phyloP scores from a whole-genome alignment of 2,329 filamentous ascomycete genomes.

The Hymenoscyphus albidus region DNA sequence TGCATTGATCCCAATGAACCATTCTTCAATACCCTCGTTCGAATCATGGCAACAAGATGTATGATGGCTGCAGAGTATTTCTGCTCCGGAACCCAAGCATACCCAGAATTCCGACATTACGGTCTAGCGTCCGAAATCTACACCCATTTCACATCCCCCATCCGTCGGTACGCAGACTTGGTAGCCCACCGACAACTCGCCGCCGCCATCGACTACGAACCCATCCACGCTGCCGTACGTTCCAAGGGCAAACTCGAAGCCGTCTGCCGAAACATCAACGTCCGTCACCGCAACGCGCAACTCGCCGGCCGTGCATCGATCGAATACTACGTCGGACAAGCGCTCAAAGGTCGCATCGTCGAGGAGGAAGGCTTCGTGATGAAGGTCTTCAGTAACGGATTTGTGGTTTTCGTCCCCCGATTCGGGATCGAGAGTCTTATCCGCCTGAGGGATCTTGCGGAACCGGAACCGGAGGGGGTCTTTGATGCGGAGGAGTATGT shows the following conservation, averaged over 20 bases:
- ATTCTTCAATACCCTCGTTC: conserved; percentile 97
- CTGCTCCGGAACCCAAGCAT: conserved; percentile 86
- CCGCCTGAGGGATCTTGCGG: conserved; percentile 75
- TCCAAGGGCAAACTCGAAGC: conserved; percentile 82
- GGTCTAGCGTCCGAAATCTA: conserved; percentile 95
- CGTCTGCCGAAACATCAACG: conserved; percentile 98
- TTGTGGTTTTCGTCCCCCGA: conserved; percentile 90
- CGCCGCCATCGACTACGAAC: conserved; percentile 89
- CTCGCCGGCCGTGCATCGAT: conserved; percentile 91
- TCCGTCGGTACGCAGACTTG: conserved; percentile 95
- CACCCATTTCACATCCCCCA: conserved; percentile 97
- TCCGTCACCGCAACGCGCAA: conserved; percentile 94
- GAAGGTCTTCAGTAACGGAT: conserved; percentile 95
- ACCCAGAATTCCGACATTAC: conserved; percentile 95
- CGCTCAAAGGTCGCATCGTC: conserved; percentile 70
- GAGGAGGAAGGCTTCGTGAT: conserved; percentile 95
- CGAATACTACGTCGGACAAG: conserved; percentile 97
- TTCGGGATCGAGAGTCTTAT: conserved; percentile 96
- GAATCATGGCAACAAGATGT: conserved; percentile 95
- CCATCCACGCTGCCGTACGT: conserved; percentile 75
- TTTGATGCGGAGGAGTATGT: conserved; percentile 87
- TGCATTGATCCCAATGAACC: conserved; percentile 78
- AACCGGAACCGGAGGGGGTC: conserved; percentile 71
- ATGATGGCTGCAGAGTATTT: conserved; percentile 99
- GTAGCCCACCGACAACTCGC: conserved; percentile 92